Percentiles rank a stretch among this genome's conserved stretches.
Conservation (phyloP, 768 basidiomycete species). For the Leccinum fibrillosum region DNA sequence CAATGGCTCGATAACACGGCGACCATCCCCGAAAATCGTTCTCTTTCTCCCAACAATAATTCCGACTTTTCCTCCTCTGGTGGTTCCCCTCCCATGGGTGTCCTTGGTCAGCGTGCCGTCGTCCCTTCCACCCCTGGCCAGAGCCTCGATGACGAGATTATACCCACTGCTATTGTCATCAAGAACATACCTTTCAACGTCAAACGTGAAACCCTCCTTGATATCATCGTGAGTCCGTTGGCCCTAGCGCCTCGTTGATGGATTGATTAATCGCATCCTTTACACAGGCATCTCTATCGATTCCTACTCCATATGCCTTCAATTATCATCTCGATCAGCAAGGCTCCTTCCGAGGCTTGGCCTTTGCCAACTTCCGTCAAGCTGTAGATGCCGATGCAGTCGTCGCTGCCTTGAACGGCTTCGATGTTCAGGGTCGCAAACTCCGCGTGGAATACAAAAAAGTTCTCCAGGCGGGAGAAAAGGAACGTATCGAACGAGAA, state of each 20-base stretch:
- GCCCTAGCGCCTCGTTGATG: slow-evolving; percentile 1
- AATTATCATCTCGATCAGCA: slow-evolving; percentile 98
- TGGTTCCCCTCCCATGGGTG: slow-evolving; percentile 66
- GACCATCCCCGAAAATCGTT: slow-evolving; percentile 60
- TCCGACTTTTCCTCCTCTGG: slow-evolving; percentile 88
- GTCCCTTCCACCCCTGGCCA: slow-evolving; percentile 49
- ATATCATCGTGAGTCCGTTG: slow-evolving; percentile 81
- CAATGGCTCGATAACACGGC: slow-evolving; percentile 80
- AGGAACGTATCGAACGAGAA: slow-evolving; percentile 97
- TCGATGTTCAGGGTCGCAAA: slow-evolving; percentile 94
- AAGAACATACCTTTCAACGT: slow-evolving; percentile 99
- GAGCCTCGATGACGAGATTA: slow-evolving; percentile 82
- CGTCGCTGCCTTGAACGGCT: slow-evolving; percentile 93
- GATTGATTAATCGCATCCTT: slow-evolving; percentile 12
- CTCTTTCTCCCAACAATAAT: slow-evolving; percentile 82
- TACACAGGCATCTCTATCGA: slow-evolving; percentile 82
- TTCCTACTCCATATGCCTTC: slow-evolving; percentile 98
- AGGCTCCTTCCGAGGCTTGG: slow-evolving; percentile 94
- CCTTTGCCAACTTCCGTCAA: slow-evolving; percentile 97
- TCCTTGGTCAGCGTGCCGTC: slow-evolving; percentile 42
- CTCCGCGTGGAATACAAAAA: slow-evolving; percentile 99
- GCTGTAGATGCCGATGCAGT: slow-evolving; percentile 91
- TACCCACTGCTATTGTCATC: slow-evolving; percentile 98
- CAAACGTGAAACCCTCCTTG: slow-evolving; percentile 91
- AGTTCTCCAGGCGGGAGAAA: slow-evolving; percentile 98